Evolutionary conservation across 768 basidiomycete species (phyloP), one percentile per base, ranked within the genome.

Genomic region (Cyclocybe aegerita): DNA sequence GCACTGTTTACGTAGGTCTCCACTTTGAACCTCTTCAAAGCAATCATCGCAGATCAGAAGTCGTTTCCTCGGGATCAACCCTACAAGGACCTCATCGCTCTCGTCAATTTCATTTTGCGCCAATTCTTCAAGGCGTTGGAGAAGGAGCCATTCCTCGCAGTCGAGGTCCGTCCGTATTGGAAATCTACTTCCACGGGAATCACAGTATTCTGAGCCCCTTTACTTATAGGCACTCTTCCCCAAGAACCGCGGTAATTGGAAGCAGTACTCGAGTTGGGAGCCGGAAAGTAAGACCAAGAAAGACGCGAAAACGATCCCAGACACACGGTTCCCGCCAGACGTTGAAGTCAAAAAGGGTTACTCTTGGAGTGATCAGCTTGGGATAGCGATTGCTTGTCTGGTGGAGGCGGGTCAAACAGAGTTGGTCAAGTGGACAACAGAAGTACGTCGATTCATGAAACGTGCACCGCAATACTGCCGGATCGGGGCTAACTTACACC

Each of bases 71-170:
- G 81, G 46, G 86, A 89, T 43, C 85, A 85, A 54, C 76, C 91
- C 1, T 78, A 82, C 73, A 88, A 88, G 59, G 97, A 98, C 68
- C 82, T 98, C 42, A 66, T 91, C 48, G 78, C 80, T 48, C 71
- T 98, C 33, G 85, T 98, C 72, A 89, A 85, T 60, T 99, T 80
- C 70, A 77, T 98, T 53, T 77, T 98, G 51, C 83, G 91, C 17
- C 85, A 88, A 64, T 98, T 98, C 77, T 98, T 99, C 83, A 98
- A 97, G 66, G 81, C 85, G 6, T 77, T 93, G 42, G 79, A 82
- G 46, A 84, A 91, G 55, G 88, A 97, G 54, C 78, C 90, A 0
- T 90, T 98, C 71, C 75, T 98, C 41, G 80, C 92, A 52, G 79
- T 98, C 53, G 93, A 98, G 78, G 94, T 94, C 60, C 73, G 69